phyloP scores from a whole-genome alignment of 345 rosid genomes.

The Eucalyptus sp. region DNA sequence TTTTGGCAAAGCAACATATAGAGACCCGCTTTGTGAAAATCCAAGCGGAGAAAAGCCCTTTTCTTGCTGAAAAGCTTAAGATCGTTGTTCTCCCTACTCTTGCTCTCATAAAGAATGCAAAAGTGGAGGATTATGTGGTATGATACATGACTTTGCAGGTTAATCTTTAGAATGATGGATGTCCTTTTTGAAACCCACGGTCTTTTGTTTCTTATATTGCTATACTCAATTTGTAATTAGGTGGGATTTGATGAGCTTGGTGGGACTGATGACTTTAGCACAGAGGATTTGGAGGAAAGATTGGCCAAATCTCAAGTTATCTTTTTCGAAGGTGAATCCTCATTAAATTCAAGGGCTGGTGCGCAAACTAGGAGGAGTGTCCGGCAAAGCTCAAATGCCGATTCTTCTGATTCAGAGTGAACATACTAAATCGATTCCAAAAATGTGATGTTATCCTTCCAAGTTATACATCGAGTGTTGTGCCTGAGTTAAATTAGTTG shows the following conservation, averaged over 20 bases:
- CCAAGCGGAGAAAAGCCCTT: constrained; percentile 98
- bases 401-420: constrained; percentile 59
- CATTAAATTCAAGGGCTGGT: constrained; percentile 32
- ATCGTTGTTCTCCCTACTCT: constrained; percentile 90
- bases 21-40: constrained; percentile 95
- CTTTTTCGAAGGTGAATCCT: constrained; percentile 74
- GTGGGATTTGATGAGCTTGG: constrained; percentile 97
- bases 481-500: background rate
- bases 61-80: constrained; percentile 87
- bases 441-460: background rate
- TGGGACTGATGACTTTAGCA: constrained; percentile 88
- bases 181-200: background rate
- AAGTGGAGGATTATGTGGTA: constrained; percentile 98
- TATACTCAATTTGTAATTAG: constrained; percentile 8
- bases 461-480: background rate
- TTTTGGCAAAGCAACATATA: constrained; percentile 79
- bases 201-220: background rate
- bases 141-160: background rate
- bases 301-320: constrained; percentile 83
- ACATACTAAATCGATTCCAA: background rate
- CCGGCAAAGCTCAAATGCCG: constrained; percentile 44
- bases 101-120: constrained; percentile 88
- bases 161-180: background rate
- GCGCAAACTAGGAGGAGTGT: constrained; percentile 57
- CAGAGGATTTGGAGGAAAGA: constrained; percentile 89